A percentile compares a stretch with the other conserved stretches of the same genome.
These are phyloP conservation scores for Auricularia sp. DNA, from an alignment of 768 basidiomycete genomes.

Conservation along the genomic window DNA sequence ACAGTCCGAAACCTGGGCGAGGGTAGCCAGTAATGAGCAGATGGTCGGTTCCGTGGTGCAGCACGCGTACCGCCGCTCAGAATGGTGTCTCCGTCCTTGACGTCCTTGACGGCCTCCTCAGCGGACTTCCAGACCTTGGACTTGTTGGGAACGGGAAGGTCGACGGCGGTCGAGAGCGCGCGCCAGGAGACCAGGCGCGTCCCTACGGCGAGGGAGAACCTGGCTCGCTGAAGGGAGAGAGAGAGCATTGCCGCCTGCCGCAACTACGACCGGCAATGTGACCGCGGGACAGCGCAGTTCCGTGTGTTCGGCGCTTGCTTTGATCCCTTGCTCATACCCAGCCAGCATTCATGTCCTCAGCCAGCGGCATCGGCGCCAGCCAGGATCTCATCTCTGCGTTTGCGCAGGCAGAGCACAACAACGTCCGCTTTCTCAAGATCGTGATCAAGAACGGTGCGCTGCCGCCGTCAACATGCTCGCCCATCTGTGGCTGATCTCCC, in stretches of 20 bases:
- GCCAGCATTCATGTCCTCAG: conserved; percentile 48
- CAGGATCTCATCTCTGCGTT: conserved; percentile 47
- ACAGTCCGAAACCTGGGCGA: conserved; percentile 70
- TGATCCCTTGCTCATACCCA: neutral
- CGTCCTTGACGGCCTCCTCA: conserved; percentile 73
- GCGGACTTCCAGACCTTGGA: conserved; percentile 58
- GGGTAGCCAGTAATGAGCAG: neutral
- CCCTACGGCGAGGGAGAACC: neutral
- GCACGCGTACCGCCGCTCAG: conserved; percentile 67
- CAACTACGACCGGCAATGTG: no score
- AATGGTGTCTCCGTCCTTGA: conserved; percentile 70
- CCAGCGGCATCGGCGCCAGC: conserved; percentile 60
- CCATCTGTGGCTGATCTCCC: conserved; percentile 9
- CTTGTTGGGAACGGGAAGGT: conserved; percentile 6
- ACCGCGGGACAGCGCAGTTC: neutral
- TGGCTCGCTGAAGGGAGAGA: no score
- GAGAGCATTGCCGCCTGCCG: no score
- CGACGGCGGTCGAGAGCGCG: neutral
- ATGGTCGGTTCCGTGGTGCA: neutral
- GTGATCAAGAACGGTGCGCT: conserved; percentile 61
- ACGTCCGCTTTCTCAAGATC: conserved; percentile 66
- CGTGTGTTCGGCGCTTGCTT: neutral
- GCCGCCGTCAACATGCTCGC: neutral
- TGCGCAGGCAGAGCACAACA: conserved; percentile 27
- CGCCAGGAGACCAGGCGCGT: neutral